Evolutionary conservation across 1,139 yeast genomes (phyloP).

Genomic region (Pichia sp.): DNA sequence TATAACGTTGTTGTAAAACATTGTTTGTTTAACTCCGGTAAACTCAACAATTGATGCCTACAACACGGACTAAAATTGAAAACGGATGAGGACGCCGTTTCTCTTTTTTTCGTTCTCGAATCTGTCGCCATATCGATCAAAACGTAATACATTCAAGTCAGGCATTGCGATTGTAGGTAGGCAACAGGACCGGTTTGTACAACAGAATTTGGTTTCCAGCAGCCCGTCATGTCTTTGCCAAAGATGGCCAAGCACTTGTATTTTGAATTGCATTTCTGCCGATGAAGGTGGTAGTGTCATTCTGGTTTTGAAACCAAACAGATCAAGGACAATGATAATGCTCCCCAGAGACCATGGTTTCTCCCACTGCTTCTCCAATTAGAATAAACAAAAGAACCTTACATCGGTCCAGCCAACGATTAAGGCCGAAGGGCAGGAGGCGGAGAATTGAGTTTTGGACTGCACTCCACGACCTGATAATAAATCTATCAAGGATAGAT

Average conservation of each 20-base stretch:
- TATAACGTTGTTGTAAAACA: too few species aligned
- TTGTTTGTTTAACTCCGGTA: too few species aligned
- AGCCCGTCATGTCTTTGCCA: neutral
- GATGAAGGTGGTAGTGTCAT: neutral
- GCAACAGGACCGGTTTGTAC: neutral
- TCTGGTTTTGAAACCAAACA: conserved; percentile 2
- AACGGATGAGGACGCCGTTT: neutral
- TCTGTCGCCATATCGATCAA: neutral
- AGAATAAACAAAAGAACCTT: conserved; percentile 10
- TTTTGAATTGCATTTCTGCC: conserved; percentile 1
- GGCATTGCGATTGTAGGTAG: neutral
- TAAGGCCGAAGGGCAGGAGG: conserved; percentile 30
- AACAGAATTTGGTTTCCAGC: neutral
- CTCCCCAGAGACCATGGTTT: neutral
- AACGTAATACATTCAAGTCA: neutral
- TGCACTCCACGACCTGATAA: conserved; percentile 27
- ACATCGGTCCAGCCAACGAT: conserved; percentile 31
- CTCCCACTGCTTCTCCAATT: conserved; percentile 16
- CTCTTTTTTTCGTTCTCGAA: too few species aligned
- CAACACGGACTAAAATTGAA: neutral
- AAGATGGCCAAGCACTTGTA: conserved; percentile 6
- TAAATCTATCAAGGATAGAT: conserved; percentile 16
- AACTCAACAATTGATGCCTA: too few species aligned
- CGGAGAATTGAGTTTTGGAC: conserved; percentile 23
- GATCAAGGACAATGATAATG: neutral